These are phyloP conservation scores for Verticillium tricorpus DNA, from an alignment of 2,329 filamentous ascomycete genomes.

Conservation along the genomic window DNA sequence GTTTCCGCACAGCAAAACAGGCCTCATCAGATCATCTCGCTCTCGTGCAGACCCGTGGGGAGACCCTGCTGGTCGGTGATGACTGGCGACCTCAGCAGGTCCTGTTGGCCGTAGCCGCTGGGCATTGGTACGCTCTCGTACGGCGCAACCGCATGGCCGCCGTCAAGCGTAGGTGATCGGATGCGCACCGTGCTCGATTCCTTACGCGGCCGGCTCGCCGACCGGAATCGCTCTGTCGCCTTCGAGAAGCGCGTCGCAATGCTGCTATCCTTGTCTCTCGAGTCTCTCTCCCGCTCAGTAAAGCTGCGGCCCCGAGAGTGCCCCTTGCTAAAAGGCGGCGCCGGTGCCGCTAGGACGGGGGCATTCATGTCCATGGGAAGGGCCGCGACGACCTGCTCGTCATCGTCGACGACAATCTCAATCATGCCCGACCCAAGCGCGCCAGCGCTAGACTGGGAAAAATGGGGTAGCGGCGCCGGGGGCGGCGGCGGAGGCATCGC, in stretches of 20 bases:
- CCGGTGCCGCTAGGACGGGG: conserved; percentile 39
- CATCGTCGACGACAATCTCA: conserved; percentile 63
- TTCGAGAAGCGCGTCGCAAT: conserved; percentile 51
- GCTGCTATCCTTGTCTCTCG: conserved; percentile 28
- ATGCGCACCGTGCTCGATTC: conserved; percentile 30
- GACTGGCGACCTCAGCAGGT: neutral
- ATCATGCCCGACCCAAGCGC: conserved; percentile 52
- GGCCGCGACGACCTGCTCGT: conserved; percentile 32
- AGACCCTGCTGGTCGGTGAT: conserved; percentile 25
- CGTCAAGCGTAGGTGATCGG: conserved; percentile 32
- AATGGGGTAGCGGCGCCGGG: conserved; percentile 50
- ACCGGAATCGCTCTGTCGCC: conserved; percentile 55
- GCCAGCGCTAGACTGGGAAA: conserved; percentile 34
- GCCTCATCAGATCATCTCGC: conserved; percentile 48
- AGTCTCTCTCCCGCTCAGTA: conserved; percentile 27
- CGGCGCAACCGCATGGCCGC: conserved; percentile 26
- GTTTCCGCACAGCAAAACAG: neutral
- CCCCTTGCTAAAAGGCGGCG: conserved; percentile 33
- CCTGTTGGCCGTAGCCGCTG: conserved; percentile 7
- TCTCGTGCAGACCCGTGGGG: conserved; percentile 47
- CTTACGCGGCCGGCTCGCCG: conserved; percentile 50
- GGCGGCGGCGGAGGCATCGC: conserved; percentile 58
- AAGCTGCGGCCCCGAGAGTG: conserved; percentile 56
- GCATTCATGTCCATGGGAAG: conserved; percentile 37
- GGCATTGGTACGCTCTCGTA: conserved; percentile 39